Conservation (phyloP, 2,329 filamentous ascomycete genomes). For the Talaromyces sp. region DNA sequence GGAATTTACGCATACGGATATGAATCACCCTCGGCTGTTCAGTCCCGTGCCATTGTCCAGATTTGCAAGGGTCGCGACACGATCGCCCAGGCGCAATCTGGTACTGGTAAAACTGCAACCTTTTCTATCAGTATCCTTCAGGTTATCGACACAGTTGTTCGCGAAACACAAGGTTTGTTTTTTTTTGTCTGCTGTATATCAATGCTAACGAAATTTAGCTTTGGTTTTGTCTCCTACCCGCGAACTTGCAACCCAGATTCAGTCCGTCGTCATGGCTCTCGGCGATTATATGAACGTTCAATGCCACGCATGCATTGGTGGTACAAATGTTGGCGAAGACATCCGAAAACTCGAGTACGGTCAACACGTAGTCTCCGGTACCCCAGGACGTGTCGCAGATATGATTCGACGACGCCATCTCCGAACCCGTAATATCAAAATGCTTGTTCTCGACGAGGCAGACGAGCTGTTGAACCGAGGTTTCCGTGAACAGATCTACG, state of each 20-base stretch:
- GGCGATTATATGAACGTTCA: constrained; percentile 99
- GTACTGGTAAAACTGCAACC: constrained; percentile 93
- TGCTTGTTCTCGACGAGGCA: constrained; percentile 73
- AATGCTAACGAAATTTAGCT: constrained; percentile 48
- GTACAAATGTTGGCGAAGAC: constrained; percentile 96
- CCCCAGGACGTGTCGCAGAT: constrained; percentile 89
- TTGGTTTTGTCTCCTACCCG: constrained; percentile 93
- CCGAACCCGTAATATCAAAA: constrained; percentile 72
- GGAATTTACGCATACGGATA: constrained; percentile 99
- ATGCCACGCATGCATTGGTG: constrained; percentile 97
- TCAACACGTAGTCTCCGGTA: constrained; percentile 95
- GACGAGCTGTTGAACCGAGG: constrained; percentile 84
- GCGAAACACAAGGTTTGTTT: constrained; percentile 70
- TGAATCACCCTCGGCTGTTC: constrained; percentile 94
- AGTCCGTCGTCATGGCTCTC: constrained; percentile 98
- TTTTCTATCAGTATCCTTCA: constrained; percentile 96
- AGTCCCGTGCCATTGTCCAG: constrained; percentile 96
- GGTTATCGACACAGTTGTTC: constrained; percentile 88
- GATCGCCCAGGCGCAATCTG: constrained; percentile 95
- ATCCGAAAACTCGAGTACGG: constrained; percentile 97
- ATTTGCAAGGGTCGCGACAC: constrained; percentile 99
- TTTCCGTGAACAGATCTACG: constrained; percentile 98
- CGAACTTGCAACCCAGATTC: constrained; percentile 96
- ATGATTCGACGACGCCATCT: constrained; percentile 74
- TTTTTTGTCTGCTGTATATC: not conserved